phyloP scores from a whole-genome alignment of 2,329 filamentous ascomycete genomes.

The Zymoseptoria tritici region DNA sequence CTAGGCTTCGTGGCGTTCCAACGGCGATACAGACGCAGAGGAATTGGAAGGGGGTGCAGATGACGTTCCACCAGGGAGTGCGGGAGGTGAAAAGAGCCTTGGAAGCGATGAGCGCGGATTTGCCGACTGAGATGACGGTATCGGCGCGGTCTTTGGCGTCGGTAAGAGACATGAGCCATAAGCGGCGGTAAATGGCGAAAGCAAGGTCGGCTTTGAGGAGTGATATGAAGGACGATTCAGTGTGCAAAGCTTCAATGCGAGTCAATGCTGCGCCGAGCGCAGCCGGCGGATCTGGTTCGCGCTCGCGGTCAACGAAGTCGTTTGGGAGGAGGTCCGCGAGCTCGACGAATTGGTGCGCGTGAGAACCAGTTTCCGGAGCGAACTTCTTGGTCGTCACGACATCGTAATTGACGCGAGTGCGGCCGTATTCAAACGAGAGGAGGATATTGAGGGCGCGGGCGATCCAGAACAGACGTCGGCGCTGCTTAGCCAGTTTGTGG shows the following conservation, averaged over 20 bases:
- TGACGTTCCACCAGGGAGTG: conserved; percentile 39
- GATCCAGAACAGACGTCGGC: conserved; percentile 38
- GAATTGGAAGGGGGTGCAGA: conserved; percentile 38
- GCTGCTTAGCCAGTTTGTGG: conserved; percentile 25
- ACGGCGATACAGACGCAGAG: conserved; percentile 37
- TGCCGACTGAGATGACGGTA: conserved; percentile 31
- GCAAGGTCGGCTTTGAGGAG: conserved; percentile 47
- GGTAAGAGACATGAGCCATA: conserved; percentile 34
- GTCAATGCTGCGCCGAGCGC: conserved; percentile 26
- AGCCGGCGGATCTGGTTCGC: conserved; percentile 30
- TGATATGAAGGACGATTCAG: conserved; percentile 33
- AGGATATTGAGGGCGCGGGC: conserved; percentile 52
- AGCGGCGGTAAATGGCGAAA: conserved; percentile 42
- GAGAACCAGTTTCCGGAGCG: conserved; percentile 21
- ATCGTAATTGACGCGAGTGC: conserved; percentile 45
- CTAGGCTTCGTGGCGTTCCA: conserved; percentile 32
- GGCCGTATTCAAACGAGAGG: conserved; percentile 52
- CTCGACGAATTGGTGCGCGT: conserved; percentile 28
- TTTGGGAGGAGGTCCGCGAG: conserved; percentile 28
- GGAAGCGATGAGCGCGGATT: conserved; percentile 30
- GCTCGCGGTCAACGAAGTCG: conserved; percentile 29
- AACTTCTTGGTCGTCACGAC: conserved; percentile 36
- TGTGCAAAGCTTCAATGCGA: conserved; percentile 26
- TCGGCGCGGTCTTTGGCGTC: conserved; percentile 33
- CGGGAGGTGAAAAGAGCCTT: conserved; percentile 28